Percentiles rank a stretch among this genome's conserved stretches.
Evolutionary conservation across 345 rosid genomes (phyloP).

Genomic region (Garcia nutans): DNA sequence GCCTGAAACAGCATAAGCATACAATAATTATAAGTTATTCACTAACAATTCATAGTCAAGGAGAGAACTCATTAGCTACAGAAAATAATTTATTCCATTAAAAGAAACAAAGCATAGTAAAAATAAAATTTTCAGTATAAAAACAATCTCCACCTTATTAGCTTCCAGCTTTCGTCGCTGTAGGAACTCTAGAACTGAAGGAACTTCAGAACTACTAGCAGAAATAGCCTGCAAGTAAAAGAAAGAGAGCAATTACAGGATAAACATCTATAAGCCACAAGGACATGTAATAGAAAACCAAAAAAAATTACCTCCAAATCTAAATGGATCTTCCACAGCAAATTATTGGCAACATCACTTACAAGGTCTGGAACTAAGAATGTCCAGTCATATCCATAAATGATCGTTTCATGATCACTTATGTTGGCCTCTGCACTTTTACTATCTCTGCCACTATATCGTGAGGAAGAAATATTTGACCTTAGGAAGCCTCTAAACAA

Average conservation of each 20-base stretch:
- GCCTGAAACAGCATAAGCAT: slow-evolving; percentile 55
- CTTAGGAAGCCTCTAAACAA: slow-evolving; percentile 69
- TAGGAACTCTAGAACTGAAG: slow-evolving; percentile 79
- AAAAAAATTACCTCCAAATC: slow-evolving; percentile 74
- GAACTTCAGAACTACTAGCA: slow-evolving; percentile 90
- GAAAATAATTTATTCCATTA: slow-evolving; percentile 1
- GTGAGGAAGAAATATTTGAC: slow-evolving; percentile 45
- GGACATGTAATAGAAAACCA: not conserved
- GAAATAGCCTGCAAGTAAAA: slow-evolving; percentile 74
- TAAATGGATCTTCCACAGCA: slow-evolving; percentile 85
- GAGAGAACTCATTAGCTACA: not conserved
- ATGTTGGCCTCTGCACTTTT: slow-evolving; percentile 51
- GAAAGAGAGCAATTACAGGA: slow-evolving; percentile 16
- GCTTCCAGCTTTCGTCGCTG: slow-evolving; percentile 92
- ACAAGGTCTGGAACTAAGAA: slow-evolving; percentile 90
- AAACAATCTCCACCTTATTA: slow-evolving; percentile 55
- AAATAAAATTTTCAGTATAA: no score
- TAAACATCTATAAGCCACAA: not conserved
- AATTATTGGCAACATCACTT: slow-evolving; percentile 64
- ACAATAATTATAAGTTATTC: slow-evolving; percentile 13
- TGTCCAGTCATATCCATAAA: slow-evolving; percentile 89
- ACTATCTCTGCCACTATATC: slow-evolving; percentile 46
- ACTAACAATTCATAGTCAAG: not conserved
- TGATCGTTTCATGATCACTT: slow-evolving; percentile 49
- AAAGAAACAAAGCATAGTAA: not conserved